Evolutionary conservation across 176 grass and related monocot genomes (phyloP).

Genomic region (Zizania latifolia): DNA sequence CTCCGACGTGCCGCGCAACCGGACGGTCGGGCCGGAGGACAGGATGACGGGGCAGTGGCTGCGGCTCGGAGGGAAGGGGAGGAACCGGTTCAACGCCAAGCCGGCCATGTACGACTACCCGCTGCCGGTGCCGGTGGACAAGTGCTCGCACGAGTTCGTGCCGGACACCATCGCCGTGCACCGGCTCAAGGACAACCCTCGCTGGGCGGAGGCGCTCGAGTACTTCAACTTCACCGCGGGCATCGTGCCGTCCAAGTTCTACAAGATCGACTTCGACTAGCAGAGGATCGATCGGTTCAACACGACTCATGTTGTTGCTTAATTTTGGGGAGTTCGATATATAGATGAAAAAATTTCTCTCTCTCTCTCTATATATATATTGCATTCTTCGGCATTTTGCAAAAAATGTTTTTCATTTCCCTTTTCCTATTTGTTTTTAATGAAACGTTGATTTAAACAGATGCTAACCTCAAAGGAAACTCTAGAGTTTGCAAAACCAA

Average conservation of each 20-base stretch:
- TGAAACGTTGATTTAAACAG: not conserved
- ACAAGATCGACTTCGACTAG: slow-evolving; percentile 33
- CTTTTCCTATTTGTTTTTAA: not conserved
- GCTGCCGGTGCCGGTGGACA: slow-evolving; percentile 35
- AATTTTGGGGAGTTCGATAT: not conserved
- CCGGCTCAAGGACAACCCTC: slow-evolving; percentile 54
- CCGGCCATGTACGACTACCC: slow-evolving; percentile 80
- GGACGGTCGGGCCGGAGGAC: slow-evolving; percentile 61
- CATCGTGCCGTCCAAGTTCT: slow-evolving; percentile 44
- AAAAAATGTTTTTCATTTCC: not conserved
- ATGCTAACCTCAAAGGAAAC: not conserved
- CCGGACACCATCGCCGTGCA: slow-evolving; percentile 77
- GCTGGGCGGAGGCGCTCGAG: slow-evolving; percentile 58
- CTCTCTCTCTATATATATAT: not conserved
- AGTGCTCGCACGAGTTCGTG: slow-evolving; percentile 52
- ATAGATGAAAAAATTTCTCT: not conserved
- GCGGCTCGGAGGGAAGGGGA: slow-evolving; percentile 32
- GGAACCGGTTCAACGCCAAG: slow-evolving; percentile 70
- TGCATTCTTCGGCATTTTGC: not conserved
- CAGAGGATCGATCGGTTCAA: not conserved
- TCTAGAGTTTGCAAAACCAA: too few species aligned
- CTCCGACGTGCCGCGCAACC: slow-evolving; percentile 22
- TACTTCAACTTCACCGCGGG: slow-evolving; percentile 67
- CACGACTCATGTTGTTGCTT: not conserved
- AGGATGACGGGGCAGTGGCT: slow-evolving; percentile 68